A percentile compares a stretch with the other conserved stretches of the same genome.
phyloP scores from a whole-genome alignment of 2,329 filamentous ascomycete species.

The Chrysoporthe cubensis region DNA sequence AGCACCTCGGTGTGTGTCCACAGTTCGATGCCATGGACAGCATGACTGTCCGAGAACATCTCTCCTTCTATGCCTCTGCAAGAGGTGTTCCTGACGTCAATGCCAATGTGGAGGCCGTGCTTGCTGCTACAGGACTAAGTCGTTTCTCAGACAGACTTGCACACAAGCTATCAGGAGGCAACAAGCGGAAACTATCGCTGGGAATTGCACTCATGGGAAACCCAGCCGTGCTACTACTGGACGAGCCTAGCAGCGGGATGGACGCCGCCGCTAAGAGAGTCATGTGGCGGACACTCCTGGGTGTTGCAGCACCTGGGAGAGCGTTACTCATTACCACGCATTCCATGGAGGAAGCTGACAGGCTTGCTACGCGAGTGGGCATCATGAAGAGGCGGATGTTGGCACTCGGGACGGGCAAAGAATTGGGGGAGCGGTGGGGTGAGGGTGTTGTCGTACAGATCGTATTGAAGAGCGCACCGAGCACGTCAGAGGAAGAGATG shows the following conservation, averaged over 20 bases:
- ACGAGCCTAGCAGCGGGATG: slow-evolving; percentile 87
- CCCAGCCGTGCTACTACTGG: slow-evolving; percentile 81
- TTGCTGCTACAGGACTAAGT: slow-evolving; percentile 78
- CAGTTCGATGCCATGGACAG: slow-evolving; percentile 87
- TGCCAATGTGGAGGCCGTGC: slow-evolving; percentile 76
- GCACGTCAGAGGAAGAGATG: slow-evolving; percentile 73
- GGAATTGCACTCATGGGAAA: slow-evolving; percentile 94
- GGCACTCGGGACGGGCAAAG: slow-evolving; percentile 75
- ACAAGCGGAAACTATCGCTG: slow-evolving; percentile 88
- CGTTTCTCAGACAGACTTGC: slow-evolving; percentile 77
- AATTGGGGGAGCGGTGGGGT: slow-evolving; percentile 75
- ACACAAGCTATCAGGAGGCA: slow-evolving; percentile 80
- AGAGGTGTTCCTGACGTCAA: slow-evolving; percentile 76
- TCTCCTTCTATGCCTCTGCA: slow-evolving; percentile 84
- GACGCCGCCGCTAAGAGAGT: slow-evolving; percentile 89
- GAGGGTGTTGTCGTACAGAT: slow-evolving; percentile 82
- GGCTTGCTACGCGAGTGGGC: slow-evolving; percentile 79
- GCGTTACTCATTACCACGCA: slow-evolving; percentile 89
- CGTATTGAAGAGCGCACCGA: slow-evolving; percentile 74
- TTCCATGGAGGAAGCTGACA: slow-evolving; percentile 94
- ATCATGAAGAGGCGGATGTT: slow-evolving; percentile 88
- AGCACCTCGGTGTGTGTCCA: slow-evolving; percentile 87
- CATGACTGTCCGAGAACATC: slow-evolving; percentile 87
- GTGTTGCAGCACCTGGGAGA: slow-evolving; percentile 68
- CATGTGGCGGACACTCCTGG: slow-evolving; percentile 83